These are phyloP conservation scores for Noccaea caerulescens DNA, from an alignment of 345 rosid genomes.

Conservation along the genomic window DNA sequence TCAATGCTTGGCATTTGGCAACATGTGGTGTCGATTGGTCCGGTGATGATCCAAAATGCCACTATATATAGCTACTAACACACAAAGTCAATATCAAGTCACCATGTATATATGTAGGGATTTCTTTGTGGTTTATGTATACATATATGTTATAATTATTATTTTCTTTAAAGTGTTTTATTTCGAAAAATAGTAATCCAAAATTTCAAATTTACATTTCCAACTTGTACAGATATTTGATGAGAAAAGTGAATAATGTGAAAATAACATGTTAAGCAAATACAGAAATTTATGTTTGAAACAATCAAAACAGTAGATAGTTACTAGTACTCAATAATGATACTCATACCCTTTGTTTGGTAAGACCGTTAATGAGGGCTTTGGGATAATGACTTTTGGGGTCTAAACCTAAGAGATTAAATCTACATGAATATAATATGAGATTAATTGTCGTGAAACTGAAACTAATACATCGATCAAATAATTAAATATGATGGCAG, in stretches of 20 bases:
- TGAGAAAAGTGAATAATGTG: neutral
- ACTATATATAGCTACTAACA: conserved; percentile 5
- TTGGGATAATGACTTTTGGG: conserved; percentile 6
- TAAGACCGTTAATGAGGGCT: conserved; percentile 23
- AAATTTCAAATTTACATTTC: neutral
- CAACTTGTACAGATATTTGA: neutral
- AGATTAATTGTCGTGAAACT: conserved; percentile 4
- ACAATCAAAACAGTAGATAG: conserved; percentile 5
- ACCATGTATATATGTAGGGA: conserved; percentile 20
- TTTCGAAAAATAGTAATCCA: neutral
- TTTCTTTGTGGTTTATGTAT: neutral
- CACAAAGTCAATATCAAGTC: conserved; percentile 24
- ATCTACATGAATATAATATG: neutral
- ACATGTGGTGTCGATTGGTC: conserved; percentile 37
- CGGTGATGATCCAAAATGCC: conserved; percentile 14
- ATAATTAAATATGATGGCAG: neutral
- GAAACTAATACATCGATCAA: conserved; percentile 15
- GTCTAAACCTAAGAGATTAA: conserved; percentile 11
- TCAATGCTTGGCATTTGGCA: conserved; percentile 33
- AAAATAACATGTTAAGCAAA: neutral
- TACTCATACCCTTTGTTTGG: conserved; percentile 22
- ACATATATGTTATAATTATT: neutral
- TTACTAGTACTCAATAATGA: neutral
- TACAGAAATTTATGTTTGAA: neutral
- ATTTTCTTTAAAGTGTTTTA: too few relatives aligned